These are phyloP conservation scores for Lathyrus oleraceus DNA, from an alignment of 306 rosid genomes.

Conservation along the genomic window DNA sequence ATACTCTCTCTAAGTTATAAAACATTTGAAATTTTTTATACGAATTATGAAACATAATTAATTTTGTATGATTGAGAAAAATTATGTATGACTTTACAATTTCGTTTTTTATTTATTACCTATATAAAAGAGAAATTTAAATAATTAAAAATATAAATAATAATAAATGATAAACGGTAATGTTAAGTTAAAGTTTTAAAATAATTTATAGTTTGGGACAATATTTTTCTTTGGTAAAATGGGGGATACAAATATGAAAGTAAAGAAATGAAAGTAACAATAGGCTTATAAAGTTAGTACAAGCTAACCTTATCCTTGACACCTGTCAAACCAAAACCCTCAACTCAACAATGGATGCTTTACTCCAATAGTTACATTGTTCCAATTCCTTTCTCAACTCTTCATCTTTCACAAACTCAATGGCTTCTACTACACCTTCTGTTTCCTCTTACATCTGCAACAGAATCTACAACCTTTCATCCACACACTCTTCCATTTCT, in stretches of 20 bases:
- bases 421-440: constrained; percentile 58
- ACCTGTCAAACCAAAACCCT: constrained; percentile 8
- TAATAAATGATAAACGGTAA: no score
- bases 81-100: no score
- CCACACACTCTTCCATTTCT: constrained; percentile 49
- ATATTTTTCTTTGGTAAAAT: no score
- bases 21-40: no score
- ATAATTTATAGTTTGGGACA: no score
- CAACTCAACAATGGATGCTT: constrained; percentile 19
- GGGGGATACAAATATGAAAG: not conserved
- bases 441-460: constrained; percentile 61
- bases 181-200: no score
- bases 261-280: not conserved
- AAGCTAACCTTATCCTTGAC: constrained; percentile 44
- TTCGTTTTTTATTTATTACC: no score
- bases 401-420: constrained; percentile 17
- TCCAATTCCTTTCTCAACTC: constrained; percentile 1
- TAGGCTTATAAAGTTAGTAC: not conserved
- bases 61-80: no score
- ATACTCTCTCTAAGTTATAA: no score
- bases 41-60: no score
- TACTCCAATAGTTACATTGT: not conserved
- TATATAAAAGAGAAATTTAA: no score
- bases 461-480: constrained; percentile 49
- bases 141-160: no score